These are phyloP conservation scores for Kodamaea fungicola DNA, from an alignment of 1,139 yeast genomes.

Conservation along the genomic window DNA sequence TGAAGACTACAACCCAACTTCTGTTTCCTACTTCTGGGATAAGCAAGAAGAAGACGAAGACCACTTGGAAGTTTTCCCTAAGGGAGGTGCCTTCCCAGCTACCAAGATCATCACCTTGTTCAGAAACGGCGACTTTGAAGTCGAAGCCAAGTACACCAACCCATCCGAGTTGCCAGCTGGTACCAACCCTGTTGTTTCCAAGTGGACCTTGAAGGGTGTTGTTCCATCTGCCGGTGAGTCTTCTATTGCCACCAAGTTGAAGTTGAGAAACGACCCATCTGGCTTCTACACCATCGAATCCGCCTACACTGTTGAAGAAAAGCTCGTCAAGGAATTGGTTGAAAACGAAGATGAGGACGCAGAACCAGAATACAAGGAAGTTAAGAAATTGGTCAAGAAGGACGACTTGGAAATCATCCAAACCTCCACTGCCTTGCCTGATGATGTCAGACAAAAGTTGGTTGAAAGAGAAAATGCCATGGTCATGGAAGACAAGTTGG, in stretches of 20 bases:
- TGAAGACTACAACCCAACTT: conserved; percentile 88
- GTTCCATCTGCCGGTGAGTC: conserved; percentile 72
- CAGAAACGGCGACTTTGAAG: conserved; percentile 85
- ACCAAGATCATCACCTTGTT: conserved; percentile 92
- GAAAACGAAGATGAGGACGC: conserved; percentile 62
- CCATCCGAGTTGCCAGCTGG: conserved; percentile 71
- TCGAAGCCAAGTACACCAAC: conserved; percentile 84
- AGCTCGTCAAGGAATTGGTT: conserved; percentile 76
- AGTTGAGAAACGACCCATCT: conserved; percentile 95
- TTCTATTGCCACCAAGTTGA: conserved; percentile 83
- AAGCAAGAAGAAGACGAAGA: conserved; percentile 89
- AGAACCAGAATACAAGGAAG: conserved; percentile 87
- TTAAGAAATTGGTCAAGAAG: conserved; percentile 92
- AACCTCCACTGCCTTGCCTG: conserved; percentile 63
- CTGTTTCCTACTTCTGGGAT: conserved; percentile 95
- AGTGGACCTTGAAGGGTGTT: conserved; percentile 87
- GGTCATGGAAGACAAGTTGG: conserved; percentile 89
- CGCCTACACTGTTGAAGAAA: conserved; percentile 93
- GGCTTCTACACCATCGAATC: conserved; percentile 93
- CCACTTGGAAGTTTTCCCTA: conserved; percentile 95
- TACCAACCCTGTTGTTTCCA: conserved; percentile 65
- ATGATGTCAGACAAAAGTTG: conserved; percentile 55
- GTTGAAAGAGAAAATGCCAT: conserved; percentile 82
- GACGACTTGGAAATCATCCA: conserved; percentile 62
- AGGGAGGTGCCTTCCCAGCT: conserved; percentile 88